Evolutionary conservation across 176 grass and related monocot species (phyloP), one percentile per base, ranked within the genome.

Genomic region (Bonia amplexicaulis): DNA sequence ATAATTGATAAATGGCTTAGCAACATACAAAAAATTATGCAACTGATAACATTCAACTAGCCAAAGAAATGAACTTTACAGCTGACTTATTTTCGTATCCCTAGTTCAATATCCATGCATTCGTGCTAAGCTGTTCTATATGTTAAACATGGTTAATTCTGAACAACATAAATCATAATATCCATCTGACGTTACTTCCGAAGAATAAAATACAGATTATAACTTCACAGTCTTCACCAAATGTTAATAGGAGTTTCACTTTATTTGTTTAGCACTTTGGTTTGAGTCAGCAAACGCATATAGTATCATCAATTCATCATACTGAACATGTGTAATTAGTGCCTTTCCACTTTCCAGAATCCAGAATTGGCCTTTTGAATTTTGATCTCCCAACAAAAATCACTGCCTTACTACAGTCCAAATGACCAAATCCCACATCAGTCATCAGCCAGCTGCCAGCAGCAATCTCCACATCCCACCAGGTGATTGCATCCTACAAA

Each of bases 221-320:
- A 73, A 77, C 55, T 58, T 67, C 20, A 80, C 10, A 31, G 31
- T 2, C 31, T 31, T 31, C 31, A 31, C 31, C 59, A 89, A 54
- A 67, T 75, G 60, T 33, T 66, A 61, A 89, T 26, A 41, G n/a
- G 63, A 49, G 27, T 61, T 78, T 85, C 51, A 69, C 19, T 75
- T 87, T 82, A 83, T 77, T 68, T 73, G 41, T 49, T 76, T 60
- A 62, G 11, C 40, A 35, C 41, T 73, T 22, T 23, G 81, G 51
- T 33, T 53, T 82, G 12, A 23, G 61, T 77, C 23, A 1, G n/a
- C 48, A n/a, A 74, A 81, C 45, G 47, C 37, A 75, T 15, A 76
- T 39, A 31, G 31, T 31, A 31, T 31, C 31, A 31, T 31, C 31
- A 31, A 31, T 31, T 31, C 31, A 31, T 31, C 31, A 31, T 31